A percentile compares a stretch with the other conserved stretches of the same genome.
Conservation (phyloP, 2,329 filamentous ascomycete genomes). For the Stagonosporopsis cucurbitacearum region DNA sequence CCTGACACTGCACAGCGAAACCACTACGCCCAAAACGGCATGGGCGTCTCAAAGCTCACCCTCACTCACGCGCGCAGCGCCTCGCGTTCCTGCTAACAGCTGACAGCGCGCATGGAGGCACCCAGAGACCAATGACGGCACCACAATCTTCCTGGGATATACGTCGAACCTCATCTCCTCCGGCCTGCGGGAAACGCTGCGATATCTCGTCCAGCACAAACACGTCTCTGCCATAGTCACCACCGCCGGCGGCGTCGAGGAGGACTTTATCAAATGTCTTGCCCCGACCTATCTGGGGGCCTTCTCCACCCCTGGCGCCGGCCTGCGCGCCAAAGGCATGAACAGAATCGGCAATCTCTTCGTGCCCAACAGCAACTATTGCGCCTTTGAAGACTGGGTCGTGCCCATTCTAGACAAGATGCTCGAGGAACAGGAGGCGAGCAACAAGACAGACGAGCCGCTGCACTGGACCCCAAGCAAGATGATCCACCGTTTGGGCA, state of each 20-base stretch:
- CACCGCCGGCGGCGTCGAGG: conserved; percentile 92
- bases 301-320: conserved; percentile 78
- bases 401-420: conserved; percentile 93
- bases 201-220: conserved; percentile 90
- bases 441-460: conserved; percentile 68
- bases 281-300: conserved; percentile 91
- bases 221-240: conserved; percentile 95
- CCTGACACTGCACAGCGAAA: too few relatives aligned
- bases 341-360: conserved; percentile 96
- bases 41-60: conserved; percentile 27
- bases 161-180: conserved; percentile 98
- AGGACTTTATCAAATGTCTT: conserved; percentile 98
- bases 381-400: conserved; percentile 96
- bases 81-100: conserved; percentile 36
- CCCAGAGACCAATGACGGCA: conserved; percentile 76
- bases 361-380: conserved; percentile 97
- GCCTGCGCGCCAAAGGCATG: conserved; percentile 81
- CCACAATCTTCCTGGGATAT: conserved; percentile 96
- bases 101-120: conserved; percentile 77
- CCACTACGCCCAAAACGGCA: conserved; percentile 43
- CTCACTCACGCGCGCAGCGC: conserved; percentile 27
- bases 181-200: conserved; percentile 86
- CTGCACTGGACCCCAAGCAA: conserved; percentile 94
- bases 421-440: conserved; percentile 90
- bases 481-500: conserved; percentile 86